Percentiles rank a stretch among this genome's conserved stretches.
phyloP scores from a whole-genome alignment of 2,329 filamentous ascomycete genomes.

The Hymenoscyphus infarciens region DNA sequence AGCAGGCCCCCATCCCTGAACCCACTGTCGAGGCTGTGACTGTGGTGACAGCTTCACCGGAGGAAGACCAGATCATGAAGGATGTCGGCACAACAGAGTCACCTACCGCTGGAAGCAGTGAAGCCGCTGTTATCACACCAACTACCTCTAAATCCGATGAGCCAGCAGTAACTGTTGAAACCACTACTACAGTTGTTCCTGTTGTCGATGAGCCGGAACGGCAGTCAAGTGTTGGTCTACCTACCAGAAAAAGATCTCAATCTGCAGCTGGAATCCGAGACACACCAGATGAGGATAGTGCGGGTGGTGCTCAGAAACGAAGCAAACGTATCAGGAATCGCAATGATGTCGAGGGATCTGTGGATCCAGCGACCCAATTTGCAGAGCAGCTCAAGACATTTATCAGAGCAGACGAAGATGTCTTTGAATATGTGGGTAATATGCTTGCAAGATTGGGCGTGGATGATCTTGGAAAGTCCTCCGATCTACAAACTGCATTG shows the following conservation, averaged over 20 bases:
- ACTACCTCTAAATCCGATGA: slow-evolving; percentile 22
- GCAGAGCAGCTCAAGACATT: slow-evolving; percentile 49
- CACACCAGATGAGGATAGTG: slow-evolving; percentile 51
- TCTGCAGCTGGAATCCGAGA: slow-evolving; percentile 58
- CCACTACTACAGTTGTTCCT: slow-evolving; percentile 25
- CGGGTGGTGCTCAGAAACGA: slow-evolving; percentile 50
- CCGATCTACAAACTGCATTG: slow-evolving; percentile 30
- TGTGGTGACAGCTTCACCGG: not conserved
- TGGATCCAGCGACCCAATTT: slow-evolving; percentile 50
- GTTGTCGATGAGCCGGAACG: slow-evolving; percentile 21
- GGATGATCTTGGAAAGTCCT: slow-evolving; percentile 31
- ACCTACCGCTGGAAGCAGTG: slow-evolving; percentile 22
- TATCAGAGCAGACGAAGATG: slow-evolving; percentile 30
- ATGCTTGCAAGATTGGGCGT: slow-evolving; percentile 32
- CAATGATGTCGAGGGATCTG: slow-evolving; percentile 49
- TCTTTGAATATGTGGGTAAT: slow-evolving; percentile 31
- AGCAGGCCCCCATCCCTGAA: slow-evolving; percentile 4
- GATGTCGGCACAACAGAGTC: slow-evolving; percentile 27
- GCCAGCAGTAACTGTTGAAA: slow-evolving; percentile 19
- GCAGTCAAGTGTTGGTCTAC: slow-evolving; percentile 22
- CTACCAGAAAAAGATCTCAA: slow-evolving; percentile 58
- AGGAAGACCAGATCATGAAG: slow-evolving; percentile 30
- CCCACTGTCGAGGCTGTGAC: not conserved
- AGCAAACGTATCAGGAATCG: slow-evolving; percentile 63
- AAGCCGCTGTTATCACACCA: slow-evolving; percentile 19